Percentiles rank a stretch among this genome's conserved stretches.
Conservation (phyloP, 2,329 filamentous ascomycete genomes). For the Samsoniella hepiali region DNA sequence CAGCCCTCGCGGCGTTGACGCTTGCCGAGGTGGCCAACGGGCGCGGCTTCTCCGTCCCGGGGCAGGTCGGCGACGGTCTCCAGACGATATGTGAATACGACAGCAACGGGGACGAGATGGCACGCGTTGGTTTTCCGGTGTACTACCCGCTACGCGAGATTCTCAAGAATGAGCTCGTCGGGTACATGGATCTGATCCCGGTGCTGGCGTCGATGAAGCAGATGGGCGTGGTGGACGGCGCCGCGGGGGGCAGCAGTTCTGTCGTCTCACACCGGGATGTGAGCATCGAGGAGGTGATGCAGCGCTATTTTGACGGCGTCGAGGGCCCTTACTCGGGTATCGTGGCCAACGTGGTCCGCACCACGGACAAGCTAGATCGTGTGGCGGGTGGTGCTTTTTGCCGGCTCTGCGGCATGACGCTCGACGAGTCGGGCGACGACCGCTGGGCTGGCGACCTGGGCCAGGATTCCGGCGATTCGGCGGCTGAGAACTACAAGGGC, state of each 20-base stretch:
- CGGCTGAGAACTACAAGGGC: constrained; percentile 27
- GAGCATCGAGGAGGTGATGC: constrained; percentile 89
- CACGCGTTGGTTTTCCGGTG: constrained; percentile 40
- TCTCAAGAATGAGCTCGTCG: constrained; percentile 72
- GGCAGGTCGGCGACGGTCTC: constrained; percentile 74
- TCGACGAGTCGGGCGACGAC: constrained; percentile 61
- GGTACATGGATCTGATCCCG: constrained; percentile 58
- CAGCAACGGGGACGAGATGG: constrained; percentile 24
- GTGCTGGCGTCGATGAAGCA: constrained; percentile 49
- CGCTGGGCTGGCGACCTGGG: constrained; percentile 62
- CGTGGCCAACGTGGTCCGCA: constrained; percentile 92
- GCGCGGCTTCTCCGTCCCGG: constrained; percentile 77
- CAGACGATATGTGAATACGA: constrained; percentile 35
- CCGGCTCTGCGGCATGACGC: constrained; percentile 65
- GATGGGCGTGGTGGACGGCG: constrained; percentile 31
- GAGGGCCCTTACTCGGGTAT: constrained; percentile 86
- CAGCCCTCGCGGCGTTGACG: constrained; percentile 78
- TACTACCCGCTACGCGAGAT: constrained; percentile 84
- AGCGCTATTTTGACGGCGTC: constrained; percentile 76
- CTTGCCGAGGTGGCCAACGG: constrained; percentile 89
- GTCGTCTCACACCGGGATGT: constrained; percentile 68
- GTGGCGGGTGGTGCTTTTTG: constrained; percentile 46
- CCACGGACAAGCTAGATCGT: constrained; percentile 73
- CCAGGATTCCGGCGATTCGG: constrained; percentile 32
- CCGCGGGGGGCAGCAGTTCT: constrained; percentile 28